Base-by-base conservation (phyloP, 2,329 filamentous ascomycete genomes). In the Lachnellula subtilissima region DNA sequence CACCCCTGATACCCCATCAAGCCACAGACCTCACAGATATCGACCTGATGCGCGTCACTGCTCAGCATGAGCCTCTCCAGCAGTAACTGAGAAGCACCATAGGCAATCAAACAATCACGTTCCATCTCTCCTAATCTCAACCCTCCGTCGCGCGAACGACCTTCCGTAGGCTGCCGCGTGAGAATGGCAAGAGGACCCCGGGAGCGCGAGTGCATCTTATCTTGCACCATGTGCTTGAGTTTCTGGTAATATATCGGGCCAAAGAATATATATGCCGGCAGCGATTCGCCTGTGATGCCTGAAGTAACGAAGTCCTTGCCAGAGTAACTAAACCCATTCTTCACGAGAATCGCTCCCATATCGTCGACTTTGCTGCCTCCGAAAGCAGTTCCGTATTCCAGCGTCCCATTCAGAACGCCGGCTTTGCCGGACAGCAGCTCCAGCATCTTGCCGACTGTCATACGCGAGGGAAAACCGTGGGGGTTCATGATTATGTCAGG, bases 401-500 rank as follows among this genome's bases (percentile, higher is more conserved):
- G 86, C 7, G 87, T 86, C 4, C 94, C 94, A 57, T 87, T 83
- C 4, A 99, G 74, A 2, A 99, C 86, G 12, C 92, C 91, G 0
- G 94, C 94, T 74, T 99, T 99, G 62, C 94, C 94, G 0, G 92
- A 91, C 15, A 99, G 80, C 46, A 96, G 89, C 71, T 99, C 94
- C 50, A 99, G 83, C 78, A 99, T 88, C 74, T 99, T 99, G 35
- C 94, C 94, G 60, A 99, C 94, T 53, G 94, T 99, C 94, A 99
- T 99, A 73, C 94, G 94, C 35, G 93, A 97, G 1, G 94, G 94
- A 80, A 99, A 99, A 85, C 94, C 94, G 75, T 99, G 94, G 0
- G 95, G 94, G 77, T 99, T 99, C 94, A 99, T 99, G 83, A 99
- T 99, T 64, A 99, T 97, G 73, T 99, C 94, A 0, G 94, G 94